A percentile compares a stretch with the other conserved stretches of the same genome.
These are phyloP conservation scores for Kregervanrija fluxuum DNA, from an alignment of 805 yeast genomes.

Conservation along the genomic window DNA sequence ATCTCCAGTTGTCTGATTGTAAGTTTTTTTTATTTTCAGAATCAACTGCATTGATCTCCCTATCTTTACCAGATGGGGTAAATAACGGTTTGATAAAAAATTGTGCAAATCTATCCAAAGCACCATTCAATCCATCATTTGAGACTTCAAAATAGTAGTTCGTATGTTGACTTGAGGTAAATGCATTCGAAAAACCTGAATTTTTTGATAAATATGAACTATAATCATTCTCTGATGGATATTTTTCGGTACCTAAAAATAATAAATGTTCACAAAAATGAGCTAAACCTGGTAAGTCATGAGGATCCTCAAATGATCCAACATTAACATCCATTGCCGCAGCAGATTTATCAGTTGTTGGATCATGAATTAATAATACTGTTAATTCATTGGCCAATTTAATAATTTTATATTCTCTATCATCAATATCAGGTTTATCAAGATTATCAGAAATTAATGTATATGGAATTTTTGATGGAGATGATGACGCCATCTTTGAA, in stretches of 20 bases:
- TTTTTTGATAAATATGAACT: slow-evolving; percentile 70
- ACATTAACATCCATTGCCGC: slow-evolving; percentile 75
- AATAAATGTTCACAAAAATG: slow-evolving; percentile 71
- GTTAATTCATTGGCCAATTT: slow-evolving; percentile 49
- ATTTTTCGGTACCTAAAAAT: slow-evolving; percentile 74
- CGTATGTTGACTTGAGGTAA: slow-evolving; percentile 81
- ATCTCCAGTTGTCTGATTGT: slow-evolving; percentile 85
- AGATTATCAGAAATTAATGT: slow-evolving; percentile 16
- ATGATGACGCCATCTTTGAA: too few relatives aligned
- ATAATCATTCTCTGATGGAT: slow-evolving; percentile 70
- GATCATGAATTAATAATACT: slow-evolving; percentile 61
- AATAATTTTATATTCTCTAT: slow-evolving; percentile 65
- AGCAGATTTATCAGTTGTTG: slow-evolving; percentile 65
- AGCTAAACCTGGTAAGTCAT: slow-evolving; percentile 62
- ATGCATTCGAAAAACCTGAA: slow-evolving; percentile 88
- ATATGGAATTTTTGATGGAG: slow-evolving; percentile 1
- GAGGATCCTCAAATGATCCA: slow-evolving; percentile 68
- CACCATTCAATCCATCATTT: slow-evolving; percentile 71
- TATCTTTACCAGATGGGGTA: slow-evolving; percentile 63
- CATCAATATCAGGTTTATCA: slow-evolving; percentile 53
- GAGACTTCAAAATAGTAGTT: slow-evolving; percentile 86
- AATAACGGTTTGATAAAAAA: slow-evolving; percentile 86
- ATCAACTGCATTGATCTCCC: slow-evolving; percentile 92
- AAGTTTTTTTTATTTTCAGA: slow-evolving; percentile 92
- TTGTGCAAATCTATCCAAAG: slow-evolving; percentile 87